Evolutionary conservation across 768 basidiomycete genomes (phyloP).

Genomic region (Boletus speciosus): DNA sequence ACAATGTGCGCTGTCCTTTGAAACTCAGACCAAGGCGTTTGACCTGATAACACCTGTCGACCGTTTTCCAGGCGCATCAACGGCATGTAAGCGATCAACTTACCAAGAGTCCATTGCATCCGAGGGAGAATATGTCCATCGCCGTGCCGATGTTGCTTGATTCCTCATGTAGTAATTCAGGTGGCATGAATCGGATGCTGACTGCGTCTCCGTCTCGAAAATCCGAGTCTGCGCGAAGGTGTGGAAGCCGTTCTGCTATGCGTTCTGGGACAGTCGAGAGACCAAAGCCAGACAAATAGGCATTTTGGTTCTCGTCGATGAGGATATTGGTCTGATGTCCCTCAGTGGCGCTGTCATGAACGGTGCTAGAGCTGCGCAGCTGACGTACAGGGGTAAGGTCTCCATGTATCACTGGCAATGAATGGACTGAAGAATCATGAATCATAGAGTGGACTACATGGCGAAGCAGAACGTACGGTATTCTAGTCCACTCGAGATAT

Average conservation of each 20-base stretch:
- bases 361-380: too few relatives aligned
- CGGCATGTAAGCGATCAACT: not conserved
- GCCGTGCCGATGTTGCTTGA: not conserved
- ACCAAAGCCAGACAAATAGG: slow-evolving; percentile 10
- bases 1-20: slow-evolving; percentile 5
- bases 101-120: slow-evolving; percentile 13
- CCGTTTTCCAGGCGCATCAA: not conserved
- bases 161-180: slow-evolving; percentile 8
- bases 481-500: slow-evolving; percentile 15
- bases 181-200: slow-evolving; percentile 14
- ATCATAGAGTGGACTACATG: not conserved
- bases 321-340: slow-evolving; percentile 12
- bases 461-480: slow-evolving; percentile 4
- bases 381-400: slow-evolving; percentile 13
- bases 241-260: slow-evolving; percentile 10
- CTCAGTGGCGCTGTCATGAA: not conserved
- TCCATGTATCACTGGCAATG: slow-evolving; percentile 14
- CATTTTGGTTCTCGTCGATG: slow-evolving; percentile 7
- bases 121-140: slow-evolving; percentile 12
- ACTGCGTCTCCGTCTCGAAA: slow-evolving; percentile 8
- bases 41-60: slow-evolving; percentile 12
- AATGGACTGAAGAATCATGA: slow-evolving; percentile 6
- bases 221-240: slow-evolving; percentile 10
- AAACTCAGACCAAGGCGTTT: slow-evolving; percentile 13
- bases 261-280: slow-evolving; percentile 10